phyloP scores from a whole-genome alignment of 176 grass and related monocot species.

The Pontederia crassipes region DNA sequence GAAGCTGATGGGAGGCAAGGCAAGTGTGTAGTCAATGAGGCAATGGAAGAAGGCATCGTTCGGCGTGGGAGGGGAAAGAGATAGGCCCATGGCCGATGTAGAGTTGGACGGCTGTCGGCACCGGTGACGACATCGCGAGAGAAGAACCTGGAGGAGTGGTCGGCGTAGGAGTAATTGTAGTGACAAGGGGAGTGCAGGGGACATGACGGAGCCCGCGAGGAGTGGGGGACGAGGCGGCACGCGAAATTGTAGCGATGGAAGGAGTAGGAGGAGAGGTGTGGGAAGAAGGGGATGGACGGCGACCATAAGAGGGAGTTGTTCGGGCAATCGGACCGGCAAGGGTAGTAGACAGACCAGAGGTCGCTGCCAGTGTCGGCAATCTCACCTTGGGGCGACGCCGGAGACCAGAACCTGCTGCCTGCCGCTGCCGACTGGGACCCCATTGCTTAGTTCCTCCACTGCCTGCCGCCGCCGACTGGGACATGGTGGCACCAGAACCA shows the following conservation, averaged over 20 bases:
- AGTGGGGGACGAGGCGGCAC: background rate
- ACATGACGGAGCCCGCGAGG: background rate
- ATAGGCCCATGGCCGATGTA: too few relatives aligned
- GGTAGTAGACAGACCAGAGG: background rate
- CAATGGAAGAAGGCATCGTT: too few relatives aligned
- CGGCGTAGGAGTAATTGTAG: constrained; percentile 3
- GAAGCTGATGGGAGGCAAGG: background rate
- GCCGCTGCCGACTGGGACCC: too few relatives aligned
- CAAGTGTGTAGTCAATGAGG: background rate
- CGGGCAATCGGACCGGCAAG: background rate
- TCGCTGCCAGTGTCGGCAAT: background rate
- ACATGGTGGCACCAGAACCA: too few relatives aligned
- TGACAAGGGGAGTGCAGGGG: constrained; percentile 5
- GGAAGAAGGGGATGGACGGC: too few relatives aligned
- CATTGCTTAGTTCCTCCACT: constrained; percentile 40
- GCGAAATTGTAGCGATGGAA: background rate
- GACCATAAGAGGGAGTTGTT: background rate
- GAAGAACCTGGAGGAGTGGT: constrained; percentile 1
- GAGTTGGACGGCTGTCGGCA: background rate
- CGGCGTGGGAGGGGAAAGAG: too few relatives aligned
- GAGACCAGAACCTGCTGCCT: constrained; percentile 36
- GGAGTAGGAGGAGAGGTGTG: background rate
- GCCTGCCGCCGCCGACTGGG: background rate
- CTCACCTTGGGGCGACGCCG: too few relatives aligned
- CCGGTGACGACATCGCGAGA: background rate